Evolutionary conservation across 768 basidiomycete species (phyloP).

Genomic region (Neoboletus brunneissimus): DNA sequence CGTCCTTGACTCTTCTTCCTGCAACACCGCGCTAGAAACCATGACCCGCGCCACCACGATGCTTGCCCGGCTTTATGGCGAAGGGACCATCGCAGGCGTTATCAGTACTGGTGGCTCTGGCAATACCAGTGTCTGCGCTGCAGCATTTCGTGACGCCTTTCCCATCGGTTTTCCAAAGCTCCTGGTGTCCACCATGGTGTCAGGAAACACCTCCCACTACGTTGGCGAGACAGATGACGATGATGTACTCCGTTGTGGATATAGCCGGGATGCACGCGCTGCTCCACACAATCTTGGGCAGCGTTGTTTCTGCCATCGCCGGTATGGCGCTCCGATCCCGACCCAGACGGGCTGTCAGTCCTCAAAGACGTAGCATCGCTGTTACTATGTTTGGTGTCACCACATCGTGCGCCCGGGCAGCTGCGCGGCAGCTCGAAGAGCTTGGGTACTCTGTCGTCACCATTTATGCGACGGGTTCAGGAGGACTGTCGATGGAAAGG

Average conservation of each 20-base stretch:
- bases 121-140: slow-evolving; percentile 24
- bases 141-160: slow-evolving; percentile 22
- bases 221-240: slow-evolving; percentile 33
- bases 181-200: slow-evolving; percentile 32
- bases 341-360: neutral
- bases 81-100: slow-evolving; percentile 19
- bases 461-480: slow-evolving; percentile 30
- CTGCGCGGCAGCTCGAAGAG: slow-evolving; percentile 21
- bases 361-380: slow-evolving; percentile 9
- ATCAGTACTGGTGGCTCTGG: slow-evolving; percentile 25
- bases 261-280: slow-evolving; percentile 29
- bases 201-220: slow-evolving; percentile 25
- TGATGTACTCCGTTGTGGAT: slow-evolving; percentile 34
- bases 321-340: slow-evolving; percentile 22
- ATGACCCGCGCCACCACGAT: slow-evolving; percentile 22
- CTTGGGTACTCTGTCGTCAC: slow-evolving; percentile 24
- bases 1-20: slow-evolving; percentile 6
- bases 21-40: slow-evolving; percentile 5
- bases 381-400: slow-evolving; percentile 32
- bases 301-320: slow-evolving; percentile 29
- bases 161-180: slow-evolving; percentile 31
- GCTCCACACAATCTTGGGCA: slow-evolving; percentile 21
- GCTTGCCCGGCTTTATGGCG: slow-evolving; percentile 13
- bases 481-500: slow-evolving; percentile 31
- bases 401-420: slow-evolving; percentile 18